Evolutionary conservation across 2,329 filamentous ascomycete species (phyloP).

Genomic region (Cercospora janseana): DNA sequence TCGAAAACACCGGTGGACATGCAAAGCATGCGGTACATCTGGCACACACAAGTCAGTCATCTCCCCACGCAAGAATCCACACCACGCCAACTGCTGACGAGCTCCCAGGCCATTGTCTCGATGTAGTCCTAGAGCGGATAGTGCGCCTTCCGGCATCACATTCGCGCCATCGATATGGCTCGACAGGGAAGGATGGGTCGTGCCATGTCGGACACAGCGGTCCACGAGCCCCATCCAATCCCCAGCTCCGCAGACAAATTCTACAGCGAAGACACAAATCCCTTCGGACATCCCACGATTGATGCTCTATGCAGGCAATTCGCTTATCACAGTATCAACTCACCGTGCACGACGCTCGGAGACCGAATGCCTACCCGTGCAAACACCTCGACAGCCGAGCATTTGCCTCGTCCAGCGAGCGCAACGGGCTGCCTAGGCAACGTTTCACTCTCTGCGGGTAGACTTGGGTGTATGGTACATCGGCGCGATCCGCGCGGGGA

Average conservation of each 20-base stretch:
- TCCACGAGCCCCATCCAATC: not conserved
- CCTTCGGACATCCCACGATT: not conserved
- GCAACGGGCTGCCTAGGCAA: not conserved
- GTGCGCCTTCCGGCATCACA: not conserved
- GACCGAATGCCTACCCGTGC: not conserved
- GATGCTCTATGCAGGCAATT: slow-evolving; percentile 1
- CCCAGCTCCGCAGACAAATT: not conserved
- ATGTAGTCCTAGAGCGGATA: slow-evolving; percentile 5
- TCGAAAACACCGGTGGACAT: slow-evolving; percentile 2
- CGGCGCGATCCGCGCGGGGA: too few relatives aligned
- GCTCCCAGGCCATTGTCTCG: slow-evolving; percentile 7
- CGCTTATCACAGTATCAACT: slow-evolving; percentile 1
- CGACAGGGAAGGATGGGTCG: slow-evolving; percentile 1
- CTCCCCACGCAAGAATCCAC: not conserved
- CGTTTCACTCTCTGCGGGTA: too few relatives aligned
- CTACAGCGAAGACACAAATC: not conserved
- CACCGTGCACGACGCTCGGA: not conserved
- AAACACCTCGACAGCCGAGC: slow-evolving; percentile 2
- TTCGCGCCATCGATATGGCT: slow-evolving; percentile 8
- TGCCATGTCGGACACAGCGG: not conserved
- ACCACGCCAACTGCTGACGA: not conserved
- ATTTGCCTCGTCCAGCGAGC: not conserved
- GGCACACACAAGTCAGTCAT: slow-evolving; percentile 9
- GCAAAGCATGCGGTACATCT: slow-evolving; percentile 1
- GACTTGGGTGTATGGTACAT: too few relatives aligned